Conservation (phyloP, 345 rosid species). For the Lenwebbia sp. region DNA sequence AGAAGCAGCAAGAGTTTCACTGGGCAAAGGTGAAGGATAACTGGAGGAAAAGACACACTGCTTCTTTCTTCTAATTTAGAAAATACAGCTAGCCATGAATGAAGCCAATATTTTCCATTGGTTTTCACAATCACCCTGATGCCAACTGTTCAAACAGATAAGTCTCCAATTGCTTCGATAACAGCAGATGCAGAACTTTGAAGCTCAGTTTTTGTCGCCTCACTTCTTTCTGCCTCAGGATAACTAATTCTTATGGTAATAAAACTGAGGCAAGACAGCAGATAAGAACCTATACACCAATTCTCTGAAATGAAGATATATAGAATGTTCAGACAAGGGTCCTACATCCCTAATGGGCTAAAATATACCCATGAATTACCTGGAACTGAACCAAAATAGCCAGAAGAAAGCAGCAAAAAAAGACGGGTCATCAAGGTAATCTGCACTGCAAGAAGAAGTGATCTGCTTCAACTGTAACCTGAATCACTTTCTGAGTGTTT, state of each 20-base stretch:
- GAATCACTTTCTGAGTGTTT: background rate
- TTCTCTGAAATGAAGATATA: background rate
- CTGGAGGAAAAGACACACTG: background rate
- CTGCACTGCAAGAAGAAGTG: background rate
- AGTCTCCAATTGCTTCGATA: background rate
- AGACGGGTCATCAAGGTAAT: background rate
- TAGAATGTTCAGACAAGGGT: background rate
- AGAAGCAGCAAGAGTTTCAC: background rate
- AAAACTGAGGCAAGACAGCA: background rate
- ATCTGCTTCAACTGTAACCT: slow-evolving; percentile 11
- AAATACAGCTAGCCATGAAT: background rate
- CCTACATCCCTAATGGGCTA: background rate
- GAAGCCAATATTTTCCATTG: background rate
- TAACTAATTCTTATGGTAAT: background rate
- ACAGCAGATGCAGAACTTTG: background rate
- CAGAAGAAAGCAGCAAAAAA: background rate
- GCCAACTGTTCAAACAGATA: background rate
- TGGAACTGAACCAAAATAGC: background rate
- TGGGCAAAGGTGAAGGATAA: background rate
- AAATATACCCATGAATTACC: background rate
- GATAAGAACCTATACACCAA: background rate
- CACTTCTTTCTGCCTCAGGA: background rate
- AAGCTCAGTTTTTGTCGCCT: background rate
- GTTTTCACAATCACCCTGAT: background rate
- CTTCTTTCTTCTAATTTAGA: background rate